These are phyloP conservation scores for Oryza nivara DNA, from an alignment of 176 grass and related monocot genomes.

Conservation along the genomic window DNA sequence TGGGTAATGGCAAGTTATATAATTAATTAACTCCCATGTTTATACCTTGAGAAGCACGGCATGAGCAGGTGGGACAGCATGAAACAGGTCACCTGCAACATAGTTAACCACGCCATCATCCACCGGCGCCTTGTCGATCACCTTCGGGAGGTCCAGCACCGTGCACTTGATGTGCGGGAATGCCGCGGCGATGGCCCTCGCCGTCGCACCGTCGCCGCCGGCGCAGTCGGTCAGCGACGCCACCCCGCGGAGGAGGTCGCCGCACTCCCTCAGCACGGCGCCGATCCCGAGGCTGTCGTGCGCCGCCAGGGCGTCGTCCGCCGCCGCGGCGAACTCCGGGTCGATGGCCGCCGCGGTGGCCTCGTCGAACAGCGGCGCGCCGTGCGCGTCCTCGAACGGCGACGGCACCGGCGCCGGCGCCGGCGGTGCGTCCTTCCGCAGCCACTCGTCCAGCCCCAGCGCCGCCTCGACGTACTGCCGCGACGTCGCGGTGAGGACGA, in stretches of 20 bases:
- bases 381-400: slow-evolving; percentile 28
- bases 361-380: slow-evolving; percentile 10
- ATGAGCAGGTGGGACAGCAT: slow-evolving; percentile 47
- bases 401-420: not conserved
- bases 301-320: slow-evolving; percentile 8
- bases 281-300: slow-evolving; percentile 12
- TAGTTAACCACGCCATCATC: slow-evolving; percentile 24
- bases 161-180: slow-evolving; percentile 46
- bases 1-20: no score
- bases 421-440: slow-evolving; percentile 31
- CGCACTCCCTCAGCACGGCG: slow-evolving; percentile 1
- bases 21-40: no score
- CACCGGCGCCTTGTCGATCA: not conserved
- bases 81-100: slow-evolving; percentile 54
- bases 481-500: not conserved
- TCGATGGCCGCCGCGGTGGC: not conserved
- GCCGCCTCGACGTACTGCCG: not conserved
- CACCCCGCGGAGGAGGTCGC: slow-evolving; percentile 27
- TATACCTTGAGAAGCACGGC: slow-evolving; percentile 50
- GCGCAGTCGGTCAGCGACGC: slow-evolving; percentile 51
- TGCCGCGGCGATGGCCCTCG: slow-evolving; percentile 30
- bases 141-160: slow-evolving; percentile 55
- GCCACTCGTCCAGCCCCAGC: slow-evolving; percentile 40
- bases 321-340: slow-evolving; percentile 19
- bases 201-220: slow-evolving; percentile 41